Evolutionary conservation across 2,329 filamentous ascomycete species (phyloP).

Genomic region (Hymenoscyphus occultus): DNA sequence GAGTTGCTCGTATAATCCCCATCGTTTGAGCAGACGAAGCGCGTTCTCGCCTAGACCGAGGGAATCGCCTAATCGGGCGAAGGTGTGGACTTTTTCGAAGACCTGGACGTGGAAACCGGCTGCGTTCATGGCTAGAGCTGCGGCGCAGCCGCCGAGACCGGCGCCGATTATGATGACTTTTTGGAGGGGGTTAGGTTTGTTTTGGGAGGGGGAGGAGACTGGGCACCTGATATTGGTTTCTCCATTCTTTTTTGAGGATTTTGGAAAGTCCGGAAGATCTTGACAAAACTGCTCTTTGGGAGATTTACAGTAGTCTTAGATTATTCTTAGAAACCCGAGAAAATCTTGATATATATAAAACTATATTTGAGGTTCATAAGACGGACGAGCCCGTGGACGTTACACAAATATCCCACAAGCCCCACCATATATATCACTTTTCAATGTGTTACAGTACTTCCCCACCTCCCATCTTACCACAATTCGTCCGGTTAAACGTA

Average conservation of each 20-base stretch:
- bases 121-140: conserved; percentile 47
- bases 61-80: conserved; percentile 45
- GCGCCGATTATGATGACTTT: conserved; percentile 49
- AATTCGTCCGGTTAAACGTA: neutral
- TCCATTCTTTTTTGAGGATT: conserved; percentile 1
- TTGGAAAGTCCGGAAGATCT: neutral
- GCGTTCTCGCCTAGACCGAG: conserved; percentile 48
- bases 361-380: neutral
- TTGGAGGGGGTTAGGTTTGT: conserved; percentile 1
- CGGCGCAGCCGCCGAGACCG: conserved; percentile 48
- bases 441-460: neutral
- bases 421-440: neutral
- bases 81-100: conserved; percentile 44
- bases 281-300: neutral
- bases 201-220: neutral
- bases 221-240: conserved; percentile 18
- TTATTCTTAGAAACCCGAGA: too few species aligned
- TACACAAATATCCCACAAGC: neutral
- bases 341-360: neutral
- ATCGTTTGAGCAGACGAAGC: conserved; percentile 44
- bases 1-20: conserved; percentile 43
- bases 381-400: neutral
- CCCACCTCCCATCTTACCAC: neutral
- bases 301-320: neutral
- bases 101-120: conserved; percentile 43